Conservation (phyloP, 495 filamentous ascomycete species). For the Talaromyces proteolyticus region DNA sequence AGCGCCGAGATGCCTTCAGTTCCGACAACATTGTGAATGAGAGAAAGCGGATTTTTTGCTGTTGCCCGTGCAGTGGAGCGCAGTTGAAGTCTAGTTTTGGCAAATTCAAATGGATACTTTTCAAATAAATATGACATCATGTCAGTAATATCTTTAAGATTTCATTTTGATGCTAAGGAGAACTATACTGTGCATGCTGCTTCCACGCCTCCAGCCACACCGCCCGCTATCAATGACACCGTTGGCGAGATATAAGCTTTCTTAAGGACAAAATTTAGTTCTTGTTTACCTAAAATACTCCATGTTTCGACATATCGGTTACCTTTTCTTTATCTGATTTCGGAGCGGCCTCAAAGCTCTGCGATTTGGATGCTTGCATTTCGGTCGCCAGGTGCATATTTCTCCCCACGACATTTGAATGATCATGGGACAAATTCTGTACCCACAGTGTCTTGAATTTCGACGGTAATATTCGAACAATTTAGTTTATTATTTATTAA, state of each 20-base stretch:
- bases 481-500: too few relatives aligned
- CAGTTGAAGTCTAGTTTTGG: conserved; percentile 60
- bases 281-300: too few relatives aligned
- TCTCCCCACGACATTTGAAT: too few relatives aligned
- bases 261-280: too few relatives aligned
- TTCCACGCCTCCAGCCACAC: conserved; percentile 49
- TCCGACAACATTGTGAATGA: conserved; percentile 41
- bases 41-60: conserved; percentile 46
- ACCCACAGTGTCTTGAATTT: too few relatives aligned
- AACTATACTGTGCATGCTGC: conserved; percentile 40
- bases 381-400: too few relatives aligned
- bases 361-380: too few relatives aligned
- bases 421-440: too few relatives aligned
- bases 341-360: too few relatives aligned
- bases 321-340: too few relatives aligned
- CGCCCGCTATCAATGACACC: conserved; percentile 48
- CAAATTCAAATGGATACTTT: conserved; percentile 63
- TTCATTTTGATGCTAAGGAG: not conserved
- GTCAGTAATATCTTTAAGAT: not conserved
- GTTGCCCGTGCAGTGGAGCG: conserved; percentile 34
- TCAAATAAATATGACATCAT: not conserved
- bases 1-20: conserved; percentile 52
- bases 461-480: too few relatives aligned
- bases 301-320: too few relatives aligned
- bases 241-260: conserved; percentile 21